Base-by-base conservation (phyloP, 768 basidiomycete genomes). In the Strobilomyces confusus region DNA sequence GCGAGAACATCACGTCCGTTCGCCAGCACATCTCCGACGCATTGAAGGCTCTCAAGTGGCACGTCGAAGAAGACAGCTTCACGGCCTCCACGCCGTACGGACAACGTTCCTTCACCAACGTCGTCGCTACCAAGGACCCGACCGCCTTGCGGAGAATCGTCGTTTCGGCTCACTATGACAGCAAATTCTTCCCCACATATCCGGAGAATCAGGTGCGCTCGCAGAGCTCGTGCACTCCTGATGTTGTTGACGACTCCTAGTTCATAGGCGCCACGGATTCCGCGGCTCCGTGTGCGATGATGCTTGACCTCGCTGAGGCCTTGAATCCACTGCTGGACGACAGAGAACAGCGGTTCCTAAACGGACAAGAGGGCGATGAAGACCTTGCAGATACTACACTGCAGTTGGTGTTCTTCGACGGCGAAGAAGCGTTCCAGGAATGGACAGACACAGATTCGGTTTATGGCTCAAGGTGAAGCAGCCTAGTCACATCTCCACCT, bases 191-290 rank as follows among this genome's bases (percentile, higher is more conserved):
- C 60, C 73, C 84, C 0, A 69, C 67, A 1, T 85, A 77, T 52
- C 89, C 91, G 5, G 69, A 80, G 34, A 89, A 91, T 64, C 86
- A 91, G 75, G 93, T 90, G 62, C 54, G 76, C 67, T 20, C 26
- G 15, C 22, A 13, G 33, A 44, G 9, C 40, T 41, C 9, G 43
- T 9, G 26, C 7, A 26, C 58, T 41, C 20, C 11, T 48, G 48
- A 52, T 34, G 40, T 45, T 25, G 19, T 44, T 68, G 45, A 59
- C 53, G 48, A 19, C 55, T 49, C 54, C 47, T 46, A 98, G 91
- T 99, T 99, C 67, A 75, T 99, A 63, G 97, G 97, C 32, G 97
- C 97, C 9, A 98, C 94, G 11, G 97, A 99, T 67, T 97, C 94
- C 1, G 97, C 95, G 7, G 93, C 92, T 32, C 86, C 97, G 3